Conservation (phyloP, 805 yeast genomes). For the Saturnispora quitensis region DNA sequence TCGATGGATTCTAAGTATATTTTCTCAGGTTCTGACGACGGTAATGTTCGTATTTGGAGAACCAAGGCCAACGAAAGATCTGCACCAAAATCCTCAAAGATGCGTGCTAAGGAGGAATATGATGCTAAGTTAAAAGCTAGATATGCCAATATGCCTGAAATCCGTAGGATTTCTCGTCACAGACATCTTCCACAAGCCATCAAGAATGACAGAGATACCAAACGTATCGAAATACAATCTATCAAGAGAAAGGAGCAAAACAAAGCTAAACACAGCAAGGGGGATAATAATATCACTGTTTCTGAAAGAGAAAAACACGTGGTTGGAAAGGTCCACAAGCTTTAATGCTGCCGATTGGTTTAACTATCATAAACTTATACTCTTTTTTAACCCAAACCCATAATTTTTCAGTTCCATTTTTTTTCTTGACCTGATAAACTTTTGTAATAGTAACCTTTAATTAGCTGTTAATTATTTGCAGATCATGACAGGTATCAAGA, state of each 20-base stretch:
- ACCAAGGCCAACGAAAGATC: constrained; percentile 78
- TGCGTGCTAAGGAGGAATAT: constrained; percentile 78
- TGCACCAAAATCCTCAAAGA: constrained; percentile 68
- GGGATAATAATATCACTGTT: constrained; percentile 45
- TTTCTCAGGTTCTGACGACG: constrained; percentile 90
- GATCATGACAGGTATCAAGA: constrained; percentile 9
- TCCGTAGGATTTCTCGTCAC: constrained; percentile 80
- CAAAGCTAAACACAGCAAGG: constrained; percentile 68
- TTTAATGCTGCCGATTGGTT: constrained; percentile 12
- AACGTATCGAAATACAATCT: constrained; percentile 61
- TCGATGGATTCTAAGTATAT: constrained; percentile 87
- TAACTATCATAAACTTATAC: not conserved
- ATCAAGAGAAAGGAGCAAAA: constrained; percentile 77
- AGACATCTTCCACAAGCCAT: constrained; percentile 84
- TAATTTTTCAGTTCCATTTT: not conserved
- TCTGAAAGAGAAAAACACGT: constrained; percentile 84
- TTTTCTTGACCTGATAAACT: not conserved
- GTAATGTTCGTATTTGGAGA: constrained; percentile 92
- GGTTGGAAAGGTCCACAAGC: constrained; percentile 65
- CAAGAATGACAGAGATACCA: constrained; percentile 84
- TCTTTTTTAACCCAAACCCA: not conserved
- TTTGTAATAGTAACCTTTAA: not conserved
- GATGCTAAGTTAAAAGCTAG: constrained; percentile 87
- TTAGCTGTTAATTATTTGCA: no score
- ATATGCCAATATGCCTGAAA: constrained; percentile 94